phyloP scores from a whole-genome alignment of 2,329 filamentous ascomycete species.

The Trematosphaeria pertusa region DNA sequence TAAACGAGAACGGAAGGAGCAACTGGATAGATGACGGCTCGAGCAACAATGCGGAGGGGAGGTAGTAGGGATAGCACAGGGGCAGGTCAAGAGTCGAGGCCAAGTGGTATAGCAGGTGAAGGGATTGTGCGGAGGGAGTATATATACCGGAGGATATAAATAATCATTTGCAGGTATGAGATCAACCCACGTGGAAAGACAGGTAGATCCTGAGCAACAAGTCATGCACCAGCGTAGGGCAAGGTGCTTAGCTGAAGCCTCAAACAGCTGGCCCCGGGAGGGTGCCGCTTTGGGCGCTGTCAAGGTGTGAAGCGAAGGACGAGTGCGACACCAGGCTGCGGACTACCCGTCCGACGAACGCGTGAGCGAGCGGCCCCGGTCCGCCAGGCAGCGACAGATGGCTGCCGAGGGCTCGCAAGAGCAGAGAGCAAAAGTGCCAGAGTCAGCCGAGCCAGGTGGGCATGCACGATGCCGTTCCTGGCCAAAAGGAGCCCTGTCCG shows the following conservation, averaged over 20 bases:
- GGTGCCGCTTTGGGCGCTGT: conserved; percentile 49
- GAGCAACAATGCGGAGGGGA: conserved; percentile 4
- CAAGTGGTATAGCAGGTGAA: conserved; percentile 14
- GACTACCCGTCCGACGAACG: conserved; percentile 37
- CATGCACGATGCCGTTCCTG: conserved; percentile 37
- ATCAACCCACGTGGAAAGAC: conserved; percentile 45
- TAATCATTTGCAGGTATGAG: conserved; percentile 35
- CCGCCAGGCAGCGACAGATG: conserved; percentile 35
- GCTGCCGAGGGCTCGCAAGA: conserved; percentile 33
- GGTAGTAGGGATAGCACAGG: conserved; percentile 4
- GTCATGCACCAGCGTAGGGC: conserved; percentile 44
- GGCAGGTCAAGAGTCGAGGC: conserved; percentile 3
- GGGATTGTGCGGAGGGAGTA: conserved; percentile 29
- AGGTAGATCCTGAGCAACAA: conserved; percentile 41
- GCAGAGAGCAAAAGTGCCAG: conserved; percentile 26
- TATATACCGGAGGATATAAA: conserved; percentile 41
- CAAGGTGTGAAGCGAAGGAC: conserved; percentile 46
- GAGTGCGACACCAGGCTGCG: conserved; percentile 43
- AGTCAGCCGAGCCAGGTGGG: conserved; percentile 40
- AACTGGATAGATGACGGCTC: conserved; percentile 7
- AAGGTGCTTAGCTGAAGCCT: conserved; percentile 44
- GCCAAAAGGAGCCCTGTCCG: conserved; percentile 35
- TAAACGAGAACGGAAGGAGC: conserved; percentile 36
- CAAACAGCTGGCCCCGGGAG: conserved; percentile 50
- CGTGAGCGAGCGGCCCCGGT: conserved; percentile 36